phyloP scores from a whole-genome alignment of 2,329 filamentous ascomycete genomes.

The Claviceps spartinae region DNA sequence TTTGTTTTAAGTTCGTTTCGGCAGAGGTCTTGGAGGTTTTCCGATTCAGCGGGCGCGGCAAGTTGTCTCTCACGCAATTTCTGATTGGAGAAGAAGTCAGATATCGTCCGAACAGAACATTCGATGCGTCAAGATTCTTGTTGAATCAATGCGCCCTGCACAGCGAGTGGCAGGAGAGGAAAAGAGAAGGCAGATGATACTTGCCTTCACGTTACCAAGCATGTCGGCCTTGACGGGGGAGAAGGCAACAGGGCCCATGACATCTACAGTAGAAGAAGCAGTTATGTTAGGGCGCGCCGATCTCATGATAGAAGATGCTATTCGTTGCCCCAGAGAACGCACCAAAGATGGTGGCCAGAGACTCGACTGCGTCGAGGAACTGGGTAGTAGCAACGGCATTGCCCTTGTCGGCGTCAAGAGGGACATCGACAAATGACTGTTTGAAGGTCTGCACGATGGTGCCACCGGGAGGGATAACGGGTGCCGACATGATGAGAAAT shows the following conservation, averaged over 20 bases:
- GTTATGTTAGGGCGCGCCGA: background rate
- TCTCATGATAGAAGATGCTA: background rate
- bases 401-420: slow-evolving; percentile 57
- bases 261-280: slow-evolving; percentile 28
- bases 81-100: slow-evolving; percentile 29
- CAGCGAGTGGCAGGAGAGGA: background rate
- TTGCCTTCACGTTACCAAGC: slow-evolving; percentile 77
- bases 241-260: slow-evolving; percentile 62
- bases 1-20: slow-evolving; percentile 78
- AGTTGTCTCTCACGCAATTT: slow-evolving; percentile 80
- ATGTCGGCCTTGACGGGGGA: slow-evolving; percentile 85
- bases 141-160: background rate
- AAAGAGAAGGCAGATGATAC: slow-evolving; percentile 2
- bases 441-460: slow-evolving; percentile 82
- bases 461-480: slow-evolving; percentile 44
- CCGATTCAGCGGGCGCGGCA: slow-evolving; percentile 64
- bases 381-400: slow-evolving; percentile 70
- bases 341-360: slow-evolving; percentile 80
- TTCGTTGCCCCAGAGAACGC: slow-evolving; percentile 4
- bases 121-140: background rate
- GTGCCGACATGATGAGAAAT: slow-evolving; percentile 35
- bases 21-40: slow-evolving; percentile 73
- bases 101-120: background rate
- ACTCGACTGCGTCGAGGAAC: slow-evolving; percentile 85
- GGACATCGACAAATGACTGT: slow-evolving; percentile 72